Percentiles rank a stretch among this genome's conserved stretches.
Conservation (phyloP, 768 basidiomycete species). For the Lactarius deliciosus region DNA sequence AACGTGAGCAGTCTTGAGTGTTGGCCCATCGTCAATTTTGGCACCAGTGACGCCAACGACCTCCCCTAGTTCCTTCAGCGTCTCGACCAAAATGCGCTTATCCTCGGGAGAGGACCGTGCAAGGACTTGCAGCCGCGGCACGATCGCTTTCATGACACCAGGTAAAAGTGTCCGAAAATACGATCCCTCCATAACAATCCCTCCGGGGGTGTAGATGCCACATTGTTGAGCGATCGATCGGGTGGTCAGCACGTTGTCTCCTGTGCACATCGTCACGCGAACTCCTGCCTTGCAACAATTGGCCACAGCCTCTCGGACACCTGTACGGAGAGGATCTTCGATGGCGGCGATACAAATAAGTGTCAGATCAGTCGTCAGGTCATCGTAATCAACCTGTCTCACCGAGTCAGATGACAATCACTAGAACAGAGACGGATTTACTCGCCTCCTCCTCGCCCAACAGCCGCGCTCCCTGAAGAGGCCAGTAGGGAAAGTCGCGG, state of each 20-base stretch:
- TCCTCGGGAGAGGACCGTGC: conserved; percentile 97
- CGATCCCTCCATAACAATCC: conserved; percentile 98
- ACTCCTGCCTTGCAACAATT: conserved; percentile 90
- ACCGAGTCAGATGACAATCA: background rate
- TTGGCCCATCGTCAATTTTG: conserved; percentile 96
- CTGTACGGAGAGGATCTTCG: conserved; percentile 90
- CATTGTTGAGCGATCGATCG: conserved; percentile 95
- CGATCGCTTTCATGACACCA: conserved; percentile 75
- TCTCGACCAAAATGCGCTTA: conserved; percentile 91
- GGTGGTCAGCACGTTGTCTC: conserved; percentile 92
- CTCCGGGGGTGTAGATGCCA: conserved; percentile 90
- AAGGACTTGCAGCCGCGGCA: conserved; percentile 96
- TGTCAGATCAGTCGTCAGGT: conserved; percentile 69
- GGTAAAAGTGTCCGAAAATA: conserved; percentile 78
- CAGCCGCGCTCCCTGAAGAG: conserved; percentile 51
- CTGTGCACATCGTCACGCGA: conserved; percentile 96
- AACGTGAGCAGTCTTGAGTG: conserved; percentile 91
- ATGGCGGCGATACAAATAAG: conserved; percentile 92
- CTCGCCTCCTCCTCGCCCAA: conserved; percentile 55
- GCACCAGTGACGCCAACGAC: conserved; percentile 96
- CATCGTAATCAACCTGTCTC: conserved; percentile 62
- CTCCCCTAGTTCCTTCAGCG: conserved; percentile 81
- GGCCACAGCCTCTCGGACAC: conserved; percentile 87
- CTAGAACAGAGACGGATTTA: conserved; percentile 27
- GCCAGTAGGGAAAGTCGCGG: conserved; percentile 84